Percentiles rank a stretch among this genome's conserved stretches.
Evolutionary conservation across 352 stramenopile species (phyloP).

Genomic region (Phytophthora megakarya): DNA sequence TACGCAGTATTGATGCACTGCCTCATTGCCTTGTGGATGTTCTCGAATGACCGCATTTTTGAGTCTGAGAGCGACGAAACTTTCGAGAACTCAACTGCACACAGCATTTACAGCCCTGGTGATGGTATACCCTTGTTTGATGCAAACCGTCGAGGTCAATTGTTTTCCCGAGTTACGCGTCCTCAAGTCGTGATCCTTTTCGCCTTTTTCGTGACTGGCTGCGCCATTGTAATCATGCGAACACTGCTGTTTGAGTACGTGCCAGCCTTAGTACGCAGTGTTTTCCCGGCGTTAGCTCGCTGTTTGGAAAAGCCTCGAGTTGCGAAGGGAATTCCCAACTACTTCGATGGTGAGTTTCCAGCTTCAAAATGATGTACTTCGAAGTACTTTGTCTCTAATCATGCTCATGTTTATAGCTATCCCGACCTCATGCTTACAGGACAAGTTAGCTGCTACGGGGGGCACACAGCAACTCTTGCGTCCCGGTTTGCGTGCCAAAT

Average conservation of each 20-base stretch:
- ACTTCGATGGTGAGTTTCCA: conserved; percentile 69
- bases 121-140: conserved; percentile 70
- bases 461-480: conserved; percentile 31
- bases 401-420: conserved; percentile 45
- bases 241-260: conserved; percentile 75
- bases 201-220: conserved; percentile 64
- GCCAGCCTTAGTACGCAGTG: conserved; percentile 54
- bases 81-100: conserved; percentile 2
- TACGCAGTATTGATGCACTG: conserved; percentile 80
- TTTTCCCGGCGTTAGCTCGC: conserved; percentile 58
- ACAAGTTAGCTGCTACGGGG: conserved; percentile 49
- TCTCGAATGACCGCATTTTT: conserved; percentile 87
- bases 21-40: conserved; percentile 85
- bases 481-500: conserved; percentile 50
- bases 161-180: conserved; percentile 66
- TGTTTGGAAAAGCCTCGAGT: conserved; percentile 62
- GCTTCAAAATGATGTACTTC: neutral
- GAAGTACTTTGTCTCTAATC: conserved; percentile 7
- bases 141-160: conserved; percentile 39
- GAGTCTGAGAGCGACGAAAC: conserved; percentile 51
- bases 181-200: conserved; percentile 82
- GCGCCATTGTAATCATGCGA: conserved; percentile 52
- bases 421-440: conserved; percentile 56
- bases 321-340: conserved; percentile 76
- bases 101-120: conserved; percentile 32